Conservation (phyloP, 169 alveolate genomes). For the Eimeria acervulina region DNA sequence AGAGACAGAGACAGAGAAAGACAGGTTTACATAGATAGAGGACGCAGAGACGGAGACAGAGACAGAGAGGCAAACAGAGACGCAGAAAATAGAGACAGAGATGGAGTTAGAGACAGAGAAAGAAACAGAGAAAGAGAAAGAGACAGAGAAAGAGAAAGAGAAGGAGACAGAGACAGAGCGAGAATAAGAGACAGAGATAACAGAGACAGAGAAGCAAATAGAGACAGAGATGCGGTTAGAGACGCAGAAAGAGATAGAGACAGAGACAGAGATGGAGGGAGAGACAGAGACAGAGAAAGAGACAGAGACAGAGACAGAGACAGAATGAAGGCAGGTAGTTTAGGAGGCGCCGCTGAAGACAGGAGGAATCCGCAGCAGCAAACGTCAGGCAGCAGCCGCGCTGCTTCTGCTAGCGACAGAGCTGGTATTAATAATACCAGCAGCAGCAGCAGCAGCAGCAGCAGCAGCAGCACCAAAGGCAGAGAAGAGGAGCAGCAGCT, state of each 20-base stretch:
- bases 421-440: background rate
- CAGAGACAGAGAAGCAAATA: background rate
- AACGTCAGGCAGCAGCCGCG: background rate
- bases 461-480: constrained; percentile 1
- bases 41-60: background rate
- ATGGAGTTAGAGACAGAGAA: background rate
- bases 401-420: too few species aligned
- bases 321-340: background rate
- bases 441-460: constrained; percentile 26
- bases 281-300: too few species aligned
- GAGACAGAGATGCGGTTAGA: background rate
- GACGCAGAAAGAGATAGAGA: background rate
- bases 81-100: background rate
- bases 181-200: background rate
- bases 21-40: background rate
- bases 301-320: too few species aligned
- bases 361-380: background rate
- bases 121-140: background rate
- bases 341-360: background rate
- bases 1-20: background rate
- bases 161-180: background rate
- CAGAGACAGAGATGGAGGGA: background rate
- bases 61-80: background rate
- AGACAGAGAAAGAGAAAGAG: background rate
- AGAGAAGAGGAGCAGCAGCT: too few species aligned